Conservation (phyloP, 2,329 filamentous ascomycete species). For the Colletotrichum sp. region DNA sequence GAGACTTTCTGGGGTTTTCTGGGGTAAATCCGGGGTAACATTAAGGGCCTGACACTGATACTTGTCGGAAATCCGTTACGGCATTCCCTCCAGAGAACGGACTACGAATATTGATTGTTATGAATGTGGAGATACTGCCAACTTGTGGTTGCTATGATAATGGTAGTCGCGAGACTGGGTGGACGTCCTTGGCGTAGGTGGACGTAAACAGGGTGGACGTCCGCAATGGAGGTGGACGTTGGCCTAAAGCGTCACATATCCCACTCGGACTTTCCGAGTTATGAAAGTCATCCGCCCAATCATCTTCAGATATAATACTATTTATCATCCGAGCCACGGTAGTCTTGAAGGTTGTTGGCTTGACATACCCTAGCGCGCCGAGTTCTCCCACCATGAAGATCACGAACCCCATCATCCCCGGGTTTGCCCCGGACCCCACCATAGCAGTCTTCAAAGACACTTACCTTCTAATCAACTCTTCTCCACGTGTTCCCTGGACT, state of each 20-base stretch:
- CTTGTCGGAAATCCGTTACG: background rate
- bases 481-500: slow-evolving; percentile 64
- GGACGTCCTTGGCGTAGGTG: background rate
- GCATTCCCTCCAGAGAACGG: background rate
- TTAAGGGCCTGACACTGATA: background rate
- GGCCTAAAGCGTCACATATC: background rate
- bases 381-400: background rate
- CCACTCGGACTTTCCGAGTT: background rate
- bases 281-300: background rate
- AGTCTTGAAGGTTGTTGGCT: background rate
- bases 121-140: background rate
- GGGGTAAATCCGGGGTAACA: background rate
- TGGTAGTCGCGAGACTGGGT: background rate
- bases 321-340: background rate
- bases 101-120: background rate
- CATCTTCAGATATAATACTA: background rate
- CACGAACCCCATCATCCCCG: slow-evolving; percentile 32
- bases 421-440: slow-evolving; percentile 34
- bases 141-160: background rate
- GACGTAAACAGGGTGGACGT: background rate
- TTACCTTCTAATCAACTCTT: slow-evolving; percentile 53
- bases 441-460: slow-evolving; percentile 28
- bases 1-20: background rate
- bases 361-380: background rate
- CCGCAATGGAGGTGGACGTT: background rate